phyloP scores from a whole-genome alignment of 495 filamentous ascomycete species.

The Xylaria nigripes region DNA sequence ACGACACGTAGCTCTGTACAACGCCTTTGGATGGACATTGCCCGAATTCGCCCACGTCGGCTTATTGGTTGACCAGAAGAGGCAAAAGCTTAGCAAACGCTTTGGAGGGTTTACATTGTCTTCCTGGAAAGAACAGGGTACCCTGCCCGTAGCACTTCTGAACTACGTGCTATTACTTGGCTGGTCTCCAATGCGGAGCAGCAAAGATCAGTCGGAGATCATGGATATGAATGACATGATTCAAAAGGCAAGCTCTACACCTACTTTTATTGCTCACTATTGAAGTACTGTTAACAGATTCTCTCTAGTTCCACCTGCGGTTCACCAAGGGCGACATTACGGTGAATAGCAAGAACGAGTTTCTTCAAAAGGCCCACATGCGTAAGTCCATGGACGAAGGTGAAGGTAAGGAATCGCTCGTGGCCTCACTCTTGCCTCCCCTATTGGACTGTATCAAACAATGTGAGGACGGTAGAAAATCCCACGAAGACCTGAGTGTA shows the following conservation, averaged over 20 bases:
- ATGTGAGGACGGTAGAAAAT: not conserved
- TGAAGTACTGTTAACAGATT: not conserved
- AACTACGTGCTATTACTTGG: slow-evolving; percentile 84
- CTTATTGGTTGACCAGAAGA: slow-evolving; percentile 63
- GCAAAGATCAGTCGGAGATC: slow-evolving; percentile 44
- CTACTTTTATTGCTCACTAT: not conserved
- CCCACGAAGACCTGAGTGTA: not conserved
- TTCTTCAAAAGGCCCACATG: slow-evolving; percentile 67
- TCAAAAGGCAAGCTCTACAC: slow-evolving; percentile 42
- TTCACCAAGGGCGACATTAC: slow-evolving; percentile 87
- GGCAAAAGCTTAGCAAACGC: slow-evolving; percentile 87
- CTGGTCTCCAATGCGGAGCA: slow-evolving; percentile 63
- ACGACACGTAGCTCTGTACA: slow-evolving; percentile 77
- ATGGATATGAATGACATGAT: slow-evolving; percentile 64
- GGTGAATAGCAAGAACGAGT: slow-evolving; percentile 72
- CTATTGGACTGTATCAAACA: not conserved
- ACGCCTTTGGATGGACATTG: slow-evolving; percentile 80
- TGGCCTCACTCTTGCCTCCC: not conserved
- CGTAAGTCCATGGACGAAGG: slow-evolving; percentile 12
- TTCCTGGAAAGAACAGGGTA: slow-evolving; percentile 56
- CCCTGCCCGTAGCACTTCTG: slow-evolving; percentile 64
- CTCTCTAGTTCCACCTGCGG: slow-evolving; percentile 59
- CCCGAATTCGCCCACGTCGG: slow-evolving; percentile 85
- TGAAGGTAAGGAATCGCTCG: not conserved
- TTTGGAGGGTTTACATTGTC: slow-evolving; percentile 61